A percentile compares a stretch with the other conserved stretches of the same genome.
Evolutionary conservation across 768 basidiomycete species (phyloP).

Genomic region (Suillus americanus): DNA sequence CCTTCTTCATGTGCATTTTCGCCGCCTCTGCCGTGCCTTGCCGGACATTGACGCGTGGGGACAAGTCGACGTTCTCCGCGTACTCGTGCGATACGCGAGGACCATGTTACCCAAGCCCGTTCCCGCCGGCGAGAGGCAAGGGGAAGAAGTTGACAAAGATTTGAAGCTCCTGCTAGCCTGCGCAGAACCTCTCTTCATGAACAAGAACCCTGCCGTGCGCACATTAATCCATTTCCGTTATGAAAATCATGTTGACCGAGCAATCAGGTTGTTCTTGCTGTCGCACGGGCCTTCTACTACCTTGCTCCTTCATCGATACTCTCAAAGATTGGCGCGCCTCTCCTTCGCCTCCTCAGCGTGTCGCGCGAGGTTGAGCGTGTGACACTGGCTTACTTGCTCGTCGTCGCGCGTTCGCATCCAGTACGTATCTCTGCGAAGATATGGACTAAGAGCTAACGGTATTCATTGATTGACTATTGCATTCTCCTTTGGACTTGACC

Average conservation of each 20-base stretch:
- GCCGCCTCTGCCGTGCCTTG: conserved; percentile 79
- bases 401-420: conserved; percentile 63
- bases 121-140: conserved; percentile 27
- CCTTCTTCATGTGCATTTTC: conserved; percentile 85
- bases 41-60: conserved; percentile 98
- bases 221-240: background rate
- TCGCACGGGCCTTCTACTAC: conserved; percentile 72
- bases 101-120: conserved; percentile 75
- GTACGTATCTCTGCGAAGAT: conserved; percentile 42
- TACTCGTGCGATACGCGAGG: conserved; percentile 81
- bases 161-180: conserved; percentile 70
- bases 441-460: background rate
- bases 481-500: conserved; percentile 37
- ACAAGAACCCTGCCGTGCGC: conserved; percentile 83
- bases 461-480: background rate
- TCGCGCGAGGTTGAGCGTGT: conserved; percentile 77
- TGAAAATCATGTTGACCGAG: conserved; percentile 4
- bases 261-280: conserved; percentile 76
- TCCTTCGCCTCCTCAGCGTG: conserved; percentile 68
- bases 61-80: conserved; percentile 74
- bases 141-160: conserved; percentile 77
- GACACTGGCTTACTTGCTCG: conserved; percentile 66
- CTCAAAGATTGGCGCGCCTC: conserved; percentile 61
- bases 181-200: conserved; percentile 78
- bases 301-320: conserved; percentile 57